A percentile compares a stretch with the other conserved stretches of the same genome.
These are phyloP conservation scores for Dendrobium chrysotoxum DNA, from an alignment of 106 monocot genomes.

Conservation along the genomic window DNA sequence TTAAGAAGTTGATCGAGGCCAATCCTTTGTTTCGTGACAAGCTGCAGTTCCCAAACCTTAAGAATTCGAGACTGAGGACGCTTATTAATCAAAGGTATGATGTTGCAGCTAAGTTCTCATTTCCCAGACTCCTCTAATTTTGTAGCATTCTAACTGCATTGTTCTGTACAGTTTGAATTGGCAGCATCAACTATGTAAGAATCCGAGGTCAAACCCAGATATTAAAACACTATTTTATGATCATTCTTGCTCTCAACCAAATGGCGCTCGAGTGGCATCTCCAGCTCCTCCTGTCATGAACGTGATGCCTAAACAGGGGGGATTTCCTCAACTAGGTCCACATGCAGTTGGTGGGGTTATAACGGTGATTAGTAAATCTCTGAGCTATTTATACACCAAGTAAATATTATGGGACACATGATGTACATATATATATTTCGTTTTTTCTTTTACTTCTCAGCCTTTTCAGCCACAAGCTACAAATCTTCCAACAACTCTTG, in stretches of 20 bases:
- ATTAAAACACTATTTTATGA: conserved; percentile 62
- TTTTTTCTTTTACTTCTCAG: conserved; percentile 20
- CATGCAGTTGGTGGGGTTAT: conserved; percentile 24
- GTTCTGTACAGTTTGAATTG: conserved; percentile 46
- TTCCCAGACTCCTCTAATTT: background rate
- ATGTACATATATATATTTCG: background rate
- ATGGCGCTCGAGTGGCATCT: conserved; percentile 40
- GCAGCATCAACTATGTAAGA: conserved; percentile 64
- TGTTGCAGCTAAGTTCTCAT: background rate
- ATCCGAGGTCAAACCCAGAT: conserved; percentile 51
- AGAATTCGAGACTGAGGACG: conserved; percentile 33
- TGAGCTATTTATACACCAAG: background rate
- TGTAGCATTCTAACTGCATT: background rate
- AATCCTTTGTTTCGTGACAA: conserved; percentile 54
- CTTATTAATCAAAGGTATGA: conserved; percentile 55
- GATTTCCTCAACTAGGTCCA: conserved; percentile 36
- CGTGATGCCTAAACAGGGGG: conserved; percentile 33
- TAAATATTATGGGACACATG: background rate
- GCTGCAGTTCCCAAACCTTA: conserved; percentile 45
- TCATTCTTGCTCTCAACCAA: conserved; percentile 59
- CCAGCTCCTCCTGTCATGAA: conserved; percentile 28
- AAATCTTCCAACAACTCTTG: conserved; percentile 29
- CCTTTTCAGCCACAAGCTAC: conserved; percentile 46
- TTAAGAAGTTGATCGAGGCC: conserved; percentile 54
- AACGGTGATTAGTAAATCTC: background rate